Evolutionary conservation across 73 alveolate species (phyloP), one percentile per base, ranked within the genome.

Genomic region (Blepharisma stoltei): DNA sequence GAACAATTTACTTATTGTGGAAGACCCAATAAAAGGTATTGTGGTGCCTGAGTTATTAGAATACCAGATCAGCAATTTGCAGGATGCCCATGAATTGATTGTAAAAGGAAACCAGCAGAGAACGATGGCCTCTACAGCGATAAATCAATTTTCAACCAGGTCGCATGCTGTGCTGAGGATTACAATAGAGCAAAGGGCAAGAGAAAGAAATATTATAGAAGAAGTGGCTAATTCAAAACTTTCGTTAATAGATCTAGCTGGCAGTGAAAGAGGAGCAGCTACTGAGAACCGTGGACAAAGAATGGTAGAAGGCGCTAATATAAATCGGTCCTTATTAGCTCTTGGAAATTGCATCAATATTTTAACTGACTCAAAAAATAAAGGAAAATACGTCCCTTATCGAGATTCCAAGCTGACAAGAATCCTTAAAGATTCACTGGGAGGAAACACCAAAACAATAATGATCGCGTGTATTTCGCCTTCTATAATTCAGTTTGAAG

Each of bases 371-470:
- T 81, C 84, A 27, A 32, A 79, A 6, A 83, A 87, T 44, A 85
- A 87, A 37, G 92, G 94, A 20, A 73, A 78, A 7, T 90, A 81
- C 79, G 89, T 96, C 41, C 99, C 99, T n/a, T 96, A 95, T 90
- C 85, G 99, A 82, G 97, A 94, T 79, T 89, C 97, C 25, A 96
- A 96, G 81, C 88, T 96, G 67, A 94, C 98, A 7, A 90, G 98
- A 79, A 78, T 96, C 4, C 88, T 96, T 27, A 85, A 94, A 75
- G 98, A 96, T 84, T 92, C 97, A 23, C 68, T 96, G 44, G 98
- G 97, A 6, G 99, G 99, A 6, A 94, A 96, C 71, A 80, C 97
- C 37, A 81, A 95, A 90, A 93, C 96, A 4, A 95, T 93, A 4
- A 94, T 96, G 98, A 92, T 96, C 27, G 89, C 98, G 66, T 91